These are phyloP conservation scores for Annulohypoxylon nitens DNA, from an alignment of 495 filamentous ascomycete species.

Conservation along the genomic window DNA sequence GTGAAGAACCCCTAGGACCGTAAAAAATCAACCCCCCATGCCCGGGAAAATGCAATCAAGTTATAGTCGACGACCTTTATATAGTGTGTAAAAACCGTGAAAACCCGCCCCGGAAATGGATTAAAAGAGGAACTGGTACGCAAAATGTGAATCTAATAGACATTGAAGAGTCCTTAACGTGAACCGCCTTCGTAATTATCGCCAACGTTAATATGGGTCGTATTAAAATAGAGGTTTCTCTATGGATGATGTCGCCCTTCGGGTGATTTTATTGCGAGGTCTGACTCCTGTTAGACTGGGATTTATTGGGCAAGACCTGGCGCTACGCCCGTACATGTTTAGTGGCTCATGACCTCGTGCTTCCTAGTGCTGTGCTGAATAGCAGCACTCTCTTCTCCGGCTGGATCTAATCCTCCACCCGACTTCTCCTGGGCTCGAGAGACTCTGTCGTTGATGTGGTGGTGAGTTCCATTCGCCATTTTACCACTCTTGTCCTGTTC, in stretches of 20 bases:
- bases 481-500: slow-evolving; percentile 28
- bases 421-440: slow-evolving; percentile 17
- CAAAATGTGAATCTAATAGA: slow-evolving; percentile 14
- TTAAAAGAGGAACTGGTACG: slow-evolving; percentile 20
- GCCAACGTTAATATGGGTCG: background rate
- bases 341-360: slow-evolving; percentile 54
- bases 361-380: slow-evolving; percentile 41
- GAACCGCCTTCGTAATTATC: background rate
- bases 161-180: background rate
- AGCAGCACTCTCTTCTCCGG: slow-evolving; percentile 12
- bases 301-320: background rate
- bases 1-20: slow-evolving; percentile 10
- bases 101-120: slow-evolving; percentile 19
- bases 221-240: background rate
- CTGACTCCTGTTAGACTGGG: background rate
- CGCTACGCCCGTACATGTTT: background rate
- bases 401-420: slow-evolving; percentile 13
- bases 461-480: slow-evolving; percentile 27
- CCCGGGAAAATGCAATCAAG: slow-evolving; percentile 42
- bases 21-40: slow-evolving; percentile 23
- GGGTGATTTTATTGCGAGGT: background rate
- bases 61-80: slow-evolving; percentile 19
- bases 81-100: slow-evolving; percentile 24
- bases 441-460: slow-evolving; percentile 13
- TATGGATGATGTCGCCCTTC: background rate